Evolutionary conservation across 305 asterid genomes (phyloP).

Genomic region (Ilex paraguariensis): DNA sequence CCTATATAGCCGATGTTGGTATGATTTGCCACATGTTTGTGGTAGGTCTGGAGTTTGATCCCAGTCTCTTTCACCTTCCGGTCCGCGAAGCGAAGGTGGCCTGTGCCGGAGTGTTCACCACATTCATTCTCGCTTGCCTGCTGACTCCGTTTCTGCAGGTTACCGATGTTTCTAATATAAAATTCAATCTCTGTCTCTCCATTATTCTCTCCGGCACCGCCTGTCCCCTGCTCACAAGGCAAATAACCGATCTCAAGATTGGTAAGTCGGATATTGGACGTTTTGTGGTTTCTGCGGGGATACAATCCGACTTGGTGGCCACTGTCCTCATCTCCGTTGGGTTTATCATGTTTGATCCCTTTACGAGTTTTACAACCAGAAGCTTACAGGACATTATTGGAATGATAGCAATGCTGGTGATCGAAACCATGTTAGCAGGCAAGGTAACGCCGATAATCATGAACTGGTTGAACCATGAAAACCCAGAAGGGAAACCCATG

Average conservation of each 20-base stretch:
- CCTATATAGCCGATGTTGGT: conserved; percentile 69
- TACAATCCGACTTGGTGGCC: conserved; percentile 61
- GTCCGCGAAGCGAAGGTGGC: conserved; percentile 78
- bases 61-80: conserved; percentile 63
- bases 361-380: conserved; percentile 25
- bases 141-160: conserved; percentile 42
- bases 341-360: conserved; percentile 54
- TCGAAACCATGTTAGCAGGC: conserved; percentile 50
- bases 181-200: conserved; percentile 62
- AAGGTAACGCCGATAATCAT: conserved; percentile 57
- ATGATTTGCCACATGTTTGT: conserved; percentile 93
- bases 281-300: conserved; percentile 70
- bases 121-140: conserved; percentile 53
- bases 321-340: conserved; percentile 59
- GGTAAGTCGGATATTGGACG: conserved; percentile 89
- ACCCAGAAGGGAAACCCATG: conserved; percentile 92
- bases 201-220: conserved; percentile 64
- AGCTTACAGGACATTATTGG: neutral
- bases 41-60: conserved; percentile 78
- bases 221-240: conserved; percentile 56
- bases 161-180: conserved; percentile 24
- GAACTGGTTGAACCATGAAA: conserved; percentile 89
- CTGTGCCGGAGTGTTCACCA: conserved; percentile 51
- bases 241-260: conserved; percentile 78
- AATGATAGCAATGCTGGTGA: conserved; percentile 34